Conservation (phyloP, 495 filamentous ascomycete species). For the Bathelium albidoporum region DNA sequence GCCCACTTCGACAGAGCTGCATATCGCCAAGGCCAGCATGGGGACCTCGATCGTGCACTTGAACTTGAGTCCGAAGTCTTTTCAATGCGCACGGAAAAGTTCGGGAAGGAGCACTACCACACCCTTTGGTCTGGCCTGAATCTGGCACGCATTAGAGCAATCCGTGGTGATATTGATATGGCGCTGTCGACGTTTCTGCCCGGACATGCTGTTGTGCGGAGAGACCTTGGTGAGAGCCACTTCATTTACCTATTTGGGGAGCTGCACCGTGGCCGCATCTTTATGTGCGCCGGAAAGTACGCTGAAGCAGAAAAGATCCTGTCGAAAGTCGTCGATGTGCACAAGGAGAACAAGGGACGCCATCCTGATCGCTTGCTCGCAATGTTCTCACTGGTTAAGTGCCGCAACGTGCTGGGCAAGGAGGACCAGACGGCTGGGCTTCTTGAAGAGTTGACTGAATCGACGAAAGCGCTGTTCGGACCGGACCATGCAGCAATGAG, state of each 20-base stretch:
- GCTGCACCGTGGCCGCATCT: conserved; percentile 14
- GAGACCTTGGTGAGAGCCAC: conserved; percentile 19
- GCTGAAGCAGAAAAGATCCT: conserved; percentile 16
- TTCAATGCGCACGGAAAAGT: conserved; percentile 14
- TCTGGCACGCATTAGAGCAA: conserved; percentile 20
- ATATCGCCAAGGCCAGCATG: not conserved
- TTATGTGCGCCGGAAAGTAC: conserved; percentile 12
- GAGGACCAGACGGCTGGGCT: conserved; percentile 13
- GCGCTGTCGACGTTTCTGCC: conserved; percentile 11
- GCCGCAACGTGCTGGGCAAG: conserved; percentile 16
- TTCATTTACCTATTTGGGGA: conserved; percentile 17
- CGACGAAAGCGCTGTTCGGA: conserved; percentile 13
- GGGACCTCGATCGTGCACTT: not conserved
- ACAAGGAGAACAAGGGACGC: conserved; percentile 11
- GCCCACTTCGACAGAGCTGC: conserved; percentile 12
- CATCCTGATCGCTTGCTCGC: conserved; percentile 23
- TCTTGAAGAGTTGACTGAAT: conserved; percentile 9
- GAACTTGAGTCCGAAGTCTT: conserved; percentile 12
- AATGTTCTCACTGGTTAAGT: conserved; percentile 17
- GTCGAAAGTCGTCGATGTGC: conserved; percentile 10
- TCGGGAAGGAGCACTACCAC: conserved; percentile 24
- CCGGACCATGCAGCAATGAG: conserved; percentile 9
- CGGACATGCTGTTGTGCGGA: conserved; percentile 14
- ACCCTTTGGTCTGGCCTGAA: conserved; percentile 22
- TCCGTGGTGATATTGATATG: conserved; percentile 13